Evolutionary conservation across 208 protist genomes (phyloP).

Genomic region (Trypanosoma platydactyli): DNA sequence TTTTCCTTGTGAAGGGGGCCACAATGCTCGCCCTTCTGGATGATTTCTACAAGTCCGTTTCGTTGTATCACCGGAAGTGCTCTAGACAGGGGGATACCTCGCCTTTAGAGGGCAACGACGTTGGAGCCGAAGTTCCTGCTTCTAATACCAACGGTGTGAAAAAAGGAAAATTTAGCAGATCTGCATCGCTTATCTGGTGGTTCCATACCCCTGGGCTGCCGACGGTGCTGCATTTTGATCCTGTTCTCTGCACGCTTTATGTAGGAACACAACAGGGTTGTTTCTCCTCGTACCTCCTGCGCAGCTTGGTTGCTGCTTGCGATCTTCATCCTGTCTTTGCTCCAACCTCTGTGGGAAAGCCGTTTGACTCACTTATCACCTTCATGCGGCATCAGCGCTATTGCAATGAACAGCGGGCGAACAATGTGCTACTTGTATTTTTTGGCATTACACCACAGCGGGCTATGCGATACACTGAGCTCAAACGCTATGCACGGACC

Average conservation of each 20-base stretch:
- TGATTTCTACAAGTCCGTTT: constrained; percentile 49
- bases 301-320: constrained; percentile 58
- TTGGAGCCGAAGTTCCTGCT: not conserved
- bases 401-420: constrained; percentile 36
- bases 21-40: constrained; percentile 53
- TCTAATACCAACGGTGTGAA: not conserved
- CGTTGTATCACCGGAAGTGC: constrained; percentile 28
- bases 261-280: constrained; percentile 72
- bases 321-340: constrained; percentile 51
- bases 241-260: constrained; percentile 56
- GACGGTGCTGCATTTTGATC: constrained; percentile 59
- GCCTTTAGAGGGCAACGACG: too few species aligned
- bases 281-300: constrained; percentile 66
- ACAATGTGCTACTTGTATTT: constrained; percentile 47
- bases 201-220: constrained; percentile 39
- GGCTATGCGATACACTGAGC: constrained; percentile 26
- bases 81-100: not conserved
- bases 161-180: not conserved
- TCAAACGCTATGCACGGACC: not conserved
- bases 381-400: constrained; percentile 36
- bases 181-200: constrained; percentile 24
- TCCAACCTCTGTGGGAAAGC: not conserved
- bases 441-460: constrained; percentile 43
- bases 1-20: constrained; percentile 64
- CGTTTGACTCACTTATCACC: constrained; percentile 31